Base-by-base conservation (phyloP, 2,329 filamentous ascomycete species). In the Botrytis deweyae region DNA sequence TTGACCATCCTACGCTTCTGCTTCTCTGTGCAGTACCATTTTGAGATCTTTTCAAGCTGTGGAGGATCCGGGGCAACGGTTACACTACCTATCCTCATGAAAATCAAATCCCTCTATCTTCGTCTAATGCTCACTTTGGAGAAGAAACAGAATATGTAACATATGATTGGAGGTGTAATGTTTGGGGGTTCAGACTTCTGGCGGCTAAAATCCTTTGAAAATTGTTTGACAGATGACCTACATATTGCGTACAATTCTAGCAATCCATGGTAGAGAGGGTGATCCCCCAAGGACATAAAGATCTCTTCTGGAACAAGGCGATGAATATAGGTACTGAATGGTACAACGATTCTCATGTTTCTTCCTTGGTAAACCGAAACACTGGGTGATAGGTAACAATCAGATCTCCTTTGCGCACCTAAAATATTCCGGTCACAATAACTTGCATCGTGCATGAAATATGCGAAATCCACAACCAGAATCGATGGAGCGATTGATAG, bases 21-120 rank as follows among this genome's bases (percentile, higher is more conserved):
- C 25, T 36, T 25, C n/a, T 55, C 36, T 40, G 55, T 29, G 44
- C 33, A 55, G 65, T 67, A n/a, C 46, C 46, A 55, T 67, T 38
- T 29, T 14, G 18, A 67, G 46, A 67, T 68, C 38, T 8, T 14
- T 58, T 69, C 16, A 52, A 63, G 42, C 69, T 64, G 59, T 40
- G 69, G 69, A 71, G 69, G 69, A 71, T 55, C 69, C 59, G 59
- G 42, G 29, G 40, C 14, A 63, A 38, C 29, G 69, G 59, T 71
- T 55, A 55, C 59, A 64, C 40, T 44, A 71, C 25, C 25, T 44
- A 71, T 33, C 25, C 44, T 70, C 33, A 62, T 29, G 22, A 6
- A 38, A 49, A 59, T 25, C 44, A 29, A 38, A 16, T 63, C 7
- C 40, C 40, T 40, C 55, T 9, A 20, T 38, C 22, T 40, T 64